Evolutionary conservation across 495 filamentous ascomycete genomes (phyloP).

Genomic region (Aspergillus heteromorphus): DNA sequence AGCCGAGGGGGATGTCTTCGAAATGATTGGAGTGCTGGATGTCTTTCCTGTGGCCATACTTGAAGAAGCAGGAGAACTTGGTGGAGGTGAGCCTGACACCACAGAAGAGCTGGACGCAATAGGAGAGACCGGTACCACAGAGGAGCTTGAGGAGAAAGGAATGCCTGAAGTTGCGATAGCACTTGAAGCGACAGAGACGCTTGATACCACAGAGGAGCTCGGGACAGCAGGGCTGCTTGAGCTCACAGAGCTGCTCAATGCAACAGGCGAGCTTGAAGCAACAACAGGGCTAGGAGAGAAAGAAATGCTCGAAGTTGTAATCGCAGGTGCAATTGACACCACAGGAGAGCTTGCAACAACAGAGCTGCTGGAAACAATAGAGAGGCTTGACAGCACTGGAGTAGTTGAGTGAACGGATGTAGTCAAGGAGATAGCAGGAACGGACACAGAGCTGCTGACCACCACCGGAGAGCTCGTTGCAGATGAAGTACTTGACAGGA

Average conservation of each 20-base stretch:
- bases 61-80: neutral
- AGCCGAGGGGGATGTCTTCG: neutral
- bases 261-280: neutral
- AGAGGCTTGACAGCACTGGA: neutral
- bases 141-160: too few species aligned
- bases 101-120: too few species aligned
- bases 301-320: neutral
- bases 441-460: neutral
- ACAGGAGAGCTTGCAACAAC: neutral
- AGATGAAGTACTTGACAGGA: neutral
- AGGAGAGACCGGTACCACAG: too few species aligned
- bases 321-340: neutral
- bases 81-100: too few species aligned
- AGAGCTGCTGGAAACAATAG: neutral
- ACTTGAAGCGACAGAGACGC: neutral
- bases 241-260: neutral
- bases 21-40: neutral
- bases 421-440: neutral
- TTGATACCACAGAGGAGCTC: neutral
- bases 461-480: neutral
- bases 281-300: neutral
- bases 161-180: too few species aligned
- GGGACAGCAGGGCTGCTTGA: too few species aligned
- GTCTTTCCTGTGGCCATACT: neutral
- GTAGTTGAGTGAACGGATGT: neutral